Conservation (phyloP, 2,329 filamentous ascomycete species). For the Ambrosiella beaveri region DNA sequence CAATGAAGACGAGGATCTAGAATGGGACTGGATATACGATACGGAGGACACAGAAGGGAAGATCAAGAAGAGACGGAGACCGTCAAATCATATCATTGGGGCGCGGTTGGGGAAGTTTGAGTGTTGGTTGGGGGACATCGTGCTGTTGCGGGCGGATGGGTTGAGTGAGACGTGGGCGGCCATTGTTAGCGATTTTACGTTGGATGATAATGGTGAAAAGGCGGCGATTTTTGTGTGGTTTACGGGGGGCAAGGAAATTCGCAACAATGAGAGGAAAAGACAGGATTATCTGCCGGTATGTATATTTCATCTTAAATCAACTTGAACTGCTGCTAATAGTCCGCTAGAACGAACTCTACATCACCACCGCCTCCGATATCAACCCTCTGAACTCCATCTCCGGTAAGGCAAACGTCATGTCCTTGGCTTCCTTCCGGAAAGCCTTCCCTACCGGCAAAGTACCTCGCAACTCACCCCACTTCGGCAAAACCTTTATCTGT, state of each 20-base stretch:
- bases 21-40: constrained; percentile 13
- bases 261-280: constrained; percentile 66
- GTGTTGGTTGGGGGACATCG: constrained; percentile 65
- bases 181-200: constrained; percentile 66
- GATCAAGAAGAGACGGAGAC: constrained; percentile 22
- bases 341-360: constrained; percentile 68
- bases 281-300: constrained; percentile 55
- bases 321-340: not conserved
- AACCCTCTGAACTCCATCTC: constrained; percentile 83
- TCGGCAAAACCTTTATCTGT: constrained; percentile 78
- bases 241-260: constrained; percentile 74
- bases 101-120: constrained; percentile 69
- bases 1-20: constrained; percentile 9
- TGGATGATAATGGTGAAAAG: constrained; percentile 59
- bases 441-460: constrained; percentile 60
- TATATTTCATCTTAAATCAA: not conserved
- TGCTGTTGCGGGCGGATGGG: constrained; percentile 76
- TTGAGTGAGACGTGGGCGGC: constrained; percentile 83
- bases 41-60: constrained; percentile 12
- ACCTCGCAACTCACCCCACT: constrained; percentile 53
- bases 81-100: constrained; percentile 47
- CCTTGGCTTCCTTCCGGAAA: constrained; percentile 46
- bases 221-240: constrained; percentile 92
- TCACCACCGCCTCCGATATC: constrained; percentile 71
- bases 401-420: constrained; percentile 69